Conservation (phyloP, 805 yeast genomes). For the Candida silvatica region DNA sequence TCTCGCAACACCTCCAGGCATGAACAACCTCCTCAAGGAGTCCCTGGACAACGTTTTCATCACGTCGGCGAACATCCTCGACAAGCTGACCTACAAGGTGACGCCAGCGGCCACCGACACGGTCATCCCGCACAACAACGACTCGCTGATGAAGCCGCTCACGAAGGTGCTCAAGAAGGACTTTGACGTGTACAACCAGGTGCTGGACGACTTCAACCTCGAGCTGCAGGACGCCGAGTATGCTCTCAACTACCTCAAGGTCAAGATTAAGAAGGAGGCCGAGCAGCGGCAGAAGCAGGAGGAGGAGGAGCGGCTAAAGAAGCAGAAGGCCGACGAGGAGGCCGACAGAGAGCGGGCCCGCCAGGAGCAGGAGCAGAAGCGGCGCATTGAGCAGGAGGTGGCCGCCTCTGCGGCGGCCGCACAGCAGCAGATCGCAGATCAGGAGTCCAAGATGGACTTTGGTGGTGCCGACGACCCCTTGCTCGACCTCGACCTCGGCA, state of each 20-base stretch:
- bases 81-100: constrained; percentile 20
- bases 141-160: constrained; percentile 17
- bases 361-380: constrained; percentile 5
- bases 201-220: constrained; percentile 19
- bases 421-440: not conserved
- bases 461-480: constrained; percentile 21
- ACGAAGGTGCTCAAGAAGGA: constrained; percentile 17
- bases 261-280: constrained; percentile 20
- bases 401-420: constrained; percentile 4
- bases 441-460: too few relatives aligned
- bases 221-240: constrained; percentile 22
- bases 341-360: constrained; percentile 4
- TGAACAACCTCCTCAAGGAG: constrained; percentile 21
- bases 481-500: constrained; percentile 21
- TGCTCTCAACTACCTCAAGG: constrained; percentile 19
- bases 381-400: constrained; percentile 4
- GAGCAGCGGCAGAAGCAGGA: constrained; percentile 12
- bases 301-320: constrained; percentile 14
- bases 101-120: constrained; percentile 17
- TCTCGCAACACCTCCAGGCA: too few relatives aligned
- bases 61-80: constrained; percentile 25
- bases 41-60: constrained; percentile 25
- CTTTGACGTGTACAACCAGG: constrained; percentile 20
- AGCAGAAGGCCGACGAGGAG: constrained; percentile 13
- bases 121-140: constrained; percentile 22